Base-by-base conservation (phyloP, 768 basidiomycete species). In the Lyophyllum decastes region DNA sequence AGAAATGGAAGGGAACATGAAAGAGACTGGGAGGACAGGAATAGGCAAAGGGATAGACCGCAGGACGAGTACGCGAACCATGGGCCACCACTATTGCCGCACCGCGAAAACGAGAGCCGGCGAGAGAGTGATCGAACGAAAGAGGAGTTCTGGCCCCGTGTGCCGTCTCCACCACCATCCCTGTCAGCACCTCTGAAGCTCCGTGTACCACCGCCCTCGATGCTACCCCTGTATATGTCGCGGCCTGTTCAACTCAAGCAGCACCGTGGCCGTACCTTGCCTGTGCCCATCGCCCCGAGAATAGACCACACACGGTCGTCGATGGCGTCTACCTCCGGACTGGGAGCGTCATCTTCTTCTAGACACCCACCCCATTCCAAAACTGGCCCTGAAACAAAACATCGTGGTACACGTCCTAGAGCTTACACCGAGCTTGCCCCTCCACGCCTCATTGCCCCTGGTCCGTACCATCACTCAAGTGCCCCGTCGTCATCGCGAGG, bases 161-260 rank as follows among this genome's bases (percentile, higher is more conserved):
- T 58, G 4, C 55, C 53, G 0, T 26, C 55, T 5, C 55, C 55
- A 8, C 55, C 55, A 10, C 48, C 60, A 0, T 58, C 60, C 14
- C 49, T 61, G 9, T 51, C 52, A 19, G 57, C 52, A 0, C 60
- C 60, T 0, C 35, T 61, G 0, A 51, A 43, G 1, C 19, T 61
- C 2, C 47, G 60, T 10, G 52, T 30, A 8, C 55, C 59, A 1
- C 57, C 60, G 0, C 49, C 60, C 12, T 22, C 17, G 17, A n/a
- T 19, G 11, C 40, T 4, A 10, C 1, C 11, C 22, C 49, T 26
- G 9, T 43, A 7, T 16, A 16, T 10, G 17, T 27, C 35, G 21
- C 21, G 30, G 26, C 19, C 35, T 24, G 34, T 12, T 2, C 17
- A 14, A 1, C 11, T 7, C 5, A 27, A 30, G 10, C 3, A 19